Evolutionary conservation across 768 basidiomycete genomes (phyloP), one percentile per base, ranked within the genome.

Genomic region (Cantharellus anzutake): DNA sequence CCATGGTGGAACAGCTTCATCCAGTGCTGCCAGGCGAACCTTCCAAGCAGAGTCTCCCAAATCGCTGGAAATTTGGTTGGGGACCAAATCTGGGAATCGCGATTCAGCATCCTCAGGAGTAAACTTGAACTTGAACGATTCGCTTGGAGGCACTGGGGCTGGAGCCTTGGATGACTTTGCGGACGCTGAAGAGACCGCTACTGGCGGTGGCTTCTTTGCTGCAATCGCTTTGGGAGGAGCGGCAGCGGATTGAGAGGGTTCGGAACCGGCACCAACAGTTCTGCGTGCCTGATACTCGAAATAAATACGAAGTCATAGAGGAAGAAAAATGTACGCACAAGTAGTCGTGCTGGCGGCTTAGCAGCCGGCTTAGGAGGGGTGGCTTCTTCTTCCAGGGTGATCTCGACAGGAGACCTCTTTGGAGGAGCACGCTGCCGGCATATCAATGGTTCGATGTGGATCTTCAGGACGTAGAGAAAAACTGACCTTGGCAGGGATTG

Each of bases 21-120:
- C 93, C 34, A 92, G 74, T 4, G 86, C 89, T 42, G 85, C 85
- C 53, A 99, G 73, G 59, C 96, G 75, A 7, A 80, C 76, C 73
- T 99, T 99, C 96, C 96, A 99, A 65, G 91, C 91, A 1, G 81
- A 72, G 69, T 97, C 91, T n/a, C 73, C 81, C 4, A 97, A 73
- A 62, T 84, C 83, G 3, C 78, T 78, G 57, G 84, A 74, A 38
- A 88, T 78, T 34, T 80, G 75, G 0, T 76, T 66, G 0, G 94
- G 92, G 57, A 98, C 79, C 4, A 80, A 68, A 5, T 83, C 83
- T 0, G 78, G 73, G 41, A 86, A 86, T 56, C 87, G 75, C 14
- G 72, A 78, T 48, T 96, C 92, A 3, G 94, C 93, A 65, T 96
- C 92, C 71, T 99, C 96, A 0, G 89, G 80, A 0, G 82, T 83